Base-by-base conservation (phyloP, 352 stramenopile species). In the Phytophthora boehmeriae region DNA sequence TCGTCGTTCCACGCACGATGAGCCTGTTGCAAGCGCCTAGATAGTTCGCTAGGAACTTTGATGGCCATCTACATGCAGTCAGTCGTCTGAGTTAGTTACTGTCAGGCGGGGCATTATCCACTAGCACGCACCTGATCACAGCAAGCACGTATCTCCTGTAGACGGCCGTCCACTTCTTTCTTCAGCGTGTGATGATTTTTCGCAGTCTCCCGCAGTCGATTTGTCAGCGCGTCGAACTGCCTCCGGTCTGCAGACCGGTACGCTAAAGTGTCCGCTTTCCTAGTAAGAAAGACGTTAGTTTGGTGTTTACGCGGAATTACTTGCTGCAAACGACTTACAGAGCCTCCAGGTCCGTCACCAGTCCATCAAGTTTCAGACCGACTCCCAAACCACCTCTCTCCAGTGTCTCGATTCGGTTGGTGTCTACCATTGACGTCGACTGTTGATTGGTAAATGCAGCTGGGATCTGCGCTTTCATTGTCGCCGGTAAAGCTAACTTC, bases 161-260 rank as follows among this genome's bases (percentile, higher is more conserved):
- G 54, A 8, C 72, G 63, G 5, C 1, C 28, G 19, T 89, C 79
- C 2, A 87, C 8, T n/a, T 86, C 76, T 27, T 73, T 70, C 51
- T 77, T 75, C 9, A 87, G 39, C 13, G 30, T 66, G 22, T 80
- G 67, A 10, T 78, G 59, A 4, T 53, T 76, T 50, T 85, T 88
- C 25, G 59, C 44, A 20, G 76, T 56, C 50, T 91, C 82, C 5
- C 79, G 73, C 42, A 88, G 25, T 10, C 82, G 76, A 46, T 80
- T 88, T 4, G 79, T 85, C 27, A 89, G 42, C 5, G 74, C 68
- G 8, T 89, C 78, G 38, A 91, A 88, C 43, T 89, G 82, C 47
- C 81, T 73, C 6, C 82, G 71, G 44, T 91, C 78, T 0, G 75
- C 79, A 3, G 36, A 59, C 27, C 78, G 71, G 45, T 82, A 77